Conservation (phyloP, 2,329 filamentous ascomycete species). For the Cladorrhinum sp. region DNA sequence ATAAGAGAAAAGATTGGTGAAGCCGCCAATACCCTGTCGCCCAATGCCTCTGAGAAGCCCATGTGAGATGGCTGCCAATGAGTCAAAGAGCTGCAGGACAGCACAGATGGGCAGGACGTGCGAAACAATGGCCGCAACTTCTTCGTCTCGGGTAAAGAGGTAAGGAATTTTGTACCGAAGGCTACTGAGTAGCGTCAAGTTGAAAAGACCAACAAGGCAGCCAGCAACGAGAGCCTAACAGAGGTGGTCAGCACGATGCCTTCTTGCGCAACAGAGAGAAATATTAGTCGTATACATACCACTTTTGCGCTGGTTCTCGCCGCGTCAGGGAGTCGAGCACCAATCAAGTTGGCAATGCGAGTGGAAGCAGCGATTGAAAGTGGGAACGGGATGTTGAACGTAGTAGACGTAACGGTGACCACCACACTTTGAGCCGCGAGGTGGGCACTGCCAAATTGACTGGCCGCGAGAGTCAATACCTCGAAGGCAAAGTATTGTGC, state of each 20-base stretch:
- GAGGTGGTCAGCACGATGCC: neutral
- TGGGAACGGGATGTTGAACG: slow-evolving; percentile 71
- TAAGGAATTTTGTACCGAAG: slow-evolving; percentile 59
- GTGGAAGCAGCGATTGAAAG: slow-evolving; percentile 69
- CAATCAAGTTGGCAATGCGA: slow-evolving; percentile 70
- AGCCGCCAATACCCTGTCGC: slow-evolving; percentile 67
- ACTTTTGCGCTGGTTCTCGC: slow-evolving; percentile 65
- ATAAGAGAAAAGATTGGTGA: slow-evolving; percentile 68
- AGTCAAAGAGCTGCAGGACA: slow-evolving; percentile 70
- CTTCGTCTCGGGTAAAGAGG: slow-evolving; percentile 57
- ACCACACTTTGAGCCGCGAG: slow-evolving; percentile 70
- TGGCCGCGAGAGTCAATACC: slow-evolving; percentile 64
- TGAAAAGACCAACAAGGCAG: slow-evolving; percentile 51
- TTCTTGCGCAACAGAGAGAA: neutral
- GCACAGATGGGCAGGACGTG: slow-evolving; percentile 63
- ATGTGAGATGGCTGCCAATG: slow-evolving; percentile 62
- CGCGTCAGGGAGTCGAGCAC: slow-evolving; percentile 61
- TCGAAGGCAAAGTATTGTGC: slow-evolving; percentile 52
- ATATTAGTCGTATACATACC: slow-evolving; percentile 32
- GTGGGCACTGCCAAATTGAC: slow-evolving; percentile 61
- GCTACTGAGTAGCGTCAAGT: slow-evolving; percentile 57
- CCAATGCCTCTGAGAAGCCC: slow-evolving; percentile 69
- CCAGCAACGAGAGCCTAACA: slow-evolving; percentile 24
- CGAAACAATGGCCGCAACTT: slow-evolving; percentile 54
- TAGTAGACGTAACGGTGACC: slow-evolving; percentile 60